Evolutionary conservation across 805 yeast species (phyloP).

Genomic region (Cyberlindnera misumaiensis): DNA sequence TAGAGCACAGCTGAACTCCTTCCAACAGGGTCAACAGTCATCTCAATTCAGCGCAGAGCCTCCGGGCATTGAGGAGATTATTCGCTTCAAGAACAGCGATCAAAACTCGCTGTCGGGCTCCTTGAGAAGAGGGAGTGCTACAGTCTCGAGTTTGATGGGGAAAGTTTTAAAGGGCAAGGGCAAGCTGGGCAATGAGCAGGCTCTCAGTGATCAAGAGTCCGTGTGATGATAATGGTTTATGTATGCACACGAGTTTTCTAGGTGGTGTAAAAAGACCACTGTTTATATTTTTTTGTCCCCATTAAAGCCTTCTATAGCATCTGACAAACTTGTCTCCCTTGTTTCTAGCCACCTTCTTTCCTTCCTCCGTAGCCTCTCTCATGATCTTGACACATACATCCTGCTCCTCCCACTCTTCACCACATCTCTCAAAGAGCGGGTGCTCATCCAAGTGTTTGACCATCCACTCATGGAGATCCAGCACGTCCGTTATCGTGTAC

Average conservation of each 20-base stretch:
- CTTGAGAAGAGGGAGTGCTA: slow-evolving; percentile 37
- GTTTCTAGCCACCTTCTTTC: slow-evolving; percentile 91
- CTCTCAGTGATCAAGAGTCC: slow-evolving; percentile 19
- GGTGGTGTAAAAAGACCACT: neutral
- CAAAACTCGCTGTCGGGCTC: slow-evolving; percentile 26
- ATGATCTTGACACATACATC: slow-evolving; percentile 83
- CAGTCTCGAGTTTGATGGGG: slow-evolving; percentile 31
- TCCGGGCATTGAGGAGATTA: slow-evolving; percentile 31
- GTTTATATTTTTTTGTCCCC: neutral
- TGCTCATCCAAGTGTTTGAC: slow-evolving; percentile 83
- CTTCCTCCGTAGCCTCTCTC: slow-evolving; percentile 95
- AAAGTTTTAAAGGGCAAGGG: slow-evolving; percentile 22
- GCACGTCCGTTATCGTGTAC: slow-evolving; percentile 93
- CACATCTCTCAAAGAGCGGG: slow-evolving; percentile 80
- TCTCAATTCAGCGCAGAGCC: slow-evolving; percentile 26
- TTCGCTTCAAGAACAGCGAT: slow-evolving; percentile 26
- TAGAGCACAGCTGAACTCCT: slow-evolving; percentile 16
- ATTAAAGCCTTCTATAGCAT: slow-evolving; percentile 60
- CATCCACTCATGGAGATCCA: slow-evolving; percentile 95
- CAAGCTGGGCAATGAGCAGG: slow-evolving; percentile 19
- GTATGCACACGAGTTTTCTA: neutral
- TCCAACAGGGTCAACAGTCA: slow-evolving; percentile 5
- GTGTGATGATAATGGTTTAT: neutral
- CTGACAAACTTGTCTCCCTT: slow-evolving; percentile 84
- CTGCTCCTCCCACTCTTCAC: slow-evolving; percentile 67